Base-by-base conservation (phyloP, 257 asterid species). In the Solanum tarapatanum region DNA sequence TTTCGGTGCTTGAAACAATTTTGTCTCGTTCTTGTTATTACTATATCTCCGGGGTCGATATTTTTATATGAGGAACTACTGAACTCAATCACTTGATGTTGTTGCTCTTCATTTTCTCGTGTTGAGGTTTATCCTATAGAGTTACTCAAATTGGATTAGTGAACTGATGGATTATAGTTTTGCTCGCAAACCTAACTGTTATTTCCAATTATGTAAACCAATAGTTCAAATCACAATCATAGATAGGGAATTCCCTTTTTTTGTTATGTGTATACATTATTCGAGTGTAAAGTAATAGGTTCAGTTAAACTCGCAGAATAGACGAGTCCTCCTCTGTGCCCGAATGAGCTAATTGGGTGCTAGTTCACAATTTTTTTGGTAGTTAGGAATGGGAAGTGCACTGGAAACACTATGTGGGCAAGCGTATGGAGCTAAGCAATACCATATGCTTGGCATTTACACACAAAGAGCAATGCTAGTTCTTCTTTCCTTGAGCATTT, bases 301-400 rank as follows among this genome's bases (percentile, higher is more conserved):
- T 14, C 3, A 4, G 84, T 26, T 26, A 66, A 80, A 80, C 85
- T 45, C 43, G 4, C 19, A 45, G 2, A 80, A 45, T 17, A 24
- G 39, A 21, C 5, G 0, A 79, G 21, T 43, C 3, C 64, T 0
- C 64, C 66, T 26, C 0, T n/a, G 60, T 76, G 55, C 21, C 3
- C 62, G 1, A 8, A 41, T 77, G 62, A n/a, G n/a, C 62, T 77
- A n/a, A 7, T 41, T 77, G 13, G 60, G 13, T 0, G 23, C 36
- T 77, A 13, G 36, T 88, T 85, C 85, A 79, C 66, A 7, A 69
- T 24, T 32, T 84, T 86, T 86, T 76, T 89, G 92, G 77, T 87
- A 94, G 98, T 88, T 94, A 85, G 98, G 97, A 86, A 93, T 94
- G 95, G 94, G 95, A 83, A 92, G 98, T 87, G 94, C 98, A 30